These are phyloP conservation scores for Botrytis galanthina DNA, from an alignment of 2,329 filamentous ascomycete genomes.

Conservation along the genomic window DNA sequence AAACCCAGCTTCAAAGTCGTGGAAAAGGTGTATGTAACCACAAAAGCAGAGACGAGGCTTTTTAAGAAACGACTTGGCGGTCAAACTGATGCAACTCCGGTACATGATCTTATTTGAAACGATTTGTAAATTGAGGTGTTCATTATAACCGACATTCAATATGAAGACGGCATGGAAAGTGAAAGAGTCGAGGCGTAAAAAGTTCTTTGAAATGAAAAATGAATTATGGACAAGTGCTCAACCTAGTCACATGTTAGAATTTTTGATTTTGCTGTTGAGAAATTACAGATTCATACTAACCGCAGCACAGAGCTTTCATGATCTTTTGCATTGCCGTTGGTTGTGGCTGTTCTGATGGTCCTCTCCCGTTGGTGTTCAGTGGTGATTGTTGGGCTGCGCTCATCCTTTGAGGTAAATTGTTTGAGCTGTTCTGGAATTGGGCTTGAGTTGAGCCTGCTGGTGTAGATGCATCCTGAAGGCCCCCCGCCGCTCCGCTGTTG, in stretches of 20 bases:
- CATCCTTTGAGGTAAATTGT: slow-evolving; percentile 71
- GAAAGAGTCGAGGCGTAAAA: slow-evolving; percentile 17
- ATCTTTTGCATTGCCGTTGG: slow-evolving; percentile 86
- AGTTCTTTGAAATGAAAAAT: slow-evolving; percentile 7
- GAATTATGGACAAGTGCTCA: slow-evolving; percentile 30
- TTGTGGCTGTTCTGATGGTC: slow-evolving; percentile 60
- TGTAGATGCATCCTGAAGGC: slow-evolving; percentile 73
- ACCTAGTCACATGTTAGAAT: slow-evolving; percentile 32
- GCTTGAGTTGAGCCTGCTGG: slow-evolving; percentile 90
- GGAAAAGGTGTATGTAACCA: slow-evolving; percentile 33
- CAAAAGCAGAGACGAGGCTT: slow-evolving; percentile 33
- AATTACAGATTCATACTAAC: slow-evolving; percentile 47
- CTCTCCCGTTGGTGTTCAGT: slow-evolving; percentile 55
- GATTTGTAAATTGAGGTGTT: slow-evolving; percentile 28
- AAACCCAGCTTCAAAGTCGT: slow-evolving; percentile 17
- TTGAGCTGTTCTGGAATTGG: slow-evolving; percentile 93
- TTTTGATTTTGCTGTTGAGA: background rate
- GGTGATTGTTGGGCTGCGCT: slow-evolving; percentile 53
- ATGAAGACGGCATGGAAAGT: slow-evolving; percentile 16
- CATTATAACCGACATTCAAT: slow-evolving; percentile 29
- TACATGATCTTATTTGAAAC: slow-evolving; percentile 32
- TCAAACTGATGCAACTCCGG: slow-evolving; percentile 18
- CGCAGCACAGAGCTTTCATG: slow-evolving; percentile 90
- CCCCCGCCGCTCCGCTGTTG: slow-evolving; percentile 68
- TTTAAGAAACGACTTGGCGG: slow-evolving; percentile 23